These are phyloP conservation scores for Camellia oleifera DNA, from an alignment of 179 eudicot species.

Conservation along the genomic window DNA sequence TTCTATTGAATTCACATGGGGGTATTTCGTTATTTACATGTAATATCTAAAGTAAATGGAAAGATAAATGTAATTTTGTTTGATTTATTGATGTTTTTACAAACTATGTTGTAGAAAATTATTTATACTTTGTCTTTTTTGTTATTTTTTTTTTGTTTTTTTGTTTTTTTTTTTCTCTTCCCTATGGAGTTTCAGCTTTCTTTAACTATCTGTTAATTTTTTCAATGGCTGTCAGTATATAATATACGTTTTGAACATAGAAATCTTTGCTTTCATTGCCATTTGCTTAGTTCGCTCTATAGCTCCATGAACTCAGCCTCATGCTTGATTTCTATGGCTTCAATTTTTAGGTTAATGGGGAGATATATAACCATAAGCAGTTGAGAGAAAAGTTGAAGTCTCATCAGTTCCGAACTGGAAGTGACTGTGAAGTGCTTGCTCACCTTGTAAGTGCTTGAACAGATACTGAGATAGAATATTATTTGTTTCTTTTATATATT, in stretches of 20 bases:
- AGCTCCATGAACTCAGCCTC: constrained; percentile 3
- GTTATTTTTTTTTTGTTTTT: background rate
- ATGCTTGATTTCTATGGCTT: constrained; percentile 5
- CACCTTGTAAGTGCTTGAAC: constrained; percentile 57
- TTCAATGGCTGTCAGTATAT: constrained; percentile 10
- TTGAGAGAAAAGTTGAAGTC: constrained; percentile 23
- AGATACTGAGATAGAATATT: background rate
- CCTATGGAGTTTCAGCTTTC: background rate
- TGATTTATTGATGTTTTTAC: background rate
- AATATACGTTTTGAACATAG: background rate
- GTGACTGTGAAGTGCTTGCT: constrained; percentile 89
- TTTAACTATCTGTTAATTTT: background rate
- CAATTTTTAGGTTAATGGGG: constrained; percentile 63
- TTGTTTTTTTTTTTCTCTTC: background rate
- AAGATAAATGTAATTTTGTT: background rate
- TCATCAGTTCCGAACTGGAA: constrained; percentile 58
- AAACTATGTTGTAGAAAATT: background rate
- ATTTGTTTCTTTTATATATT: background rate
- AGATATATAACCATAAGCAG: constrained; percentile 74
- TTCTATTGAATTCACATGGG: no score
- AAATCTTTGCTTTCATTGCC: background rate
- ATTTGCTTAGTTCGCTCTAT: background rate
- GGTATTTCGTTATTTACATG: no score
- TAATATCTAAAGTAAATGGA: no score
- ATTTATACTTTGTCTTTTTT: background rate